Conservation (phyloP, 345 rosid species). For the Draba incana region DNA sequence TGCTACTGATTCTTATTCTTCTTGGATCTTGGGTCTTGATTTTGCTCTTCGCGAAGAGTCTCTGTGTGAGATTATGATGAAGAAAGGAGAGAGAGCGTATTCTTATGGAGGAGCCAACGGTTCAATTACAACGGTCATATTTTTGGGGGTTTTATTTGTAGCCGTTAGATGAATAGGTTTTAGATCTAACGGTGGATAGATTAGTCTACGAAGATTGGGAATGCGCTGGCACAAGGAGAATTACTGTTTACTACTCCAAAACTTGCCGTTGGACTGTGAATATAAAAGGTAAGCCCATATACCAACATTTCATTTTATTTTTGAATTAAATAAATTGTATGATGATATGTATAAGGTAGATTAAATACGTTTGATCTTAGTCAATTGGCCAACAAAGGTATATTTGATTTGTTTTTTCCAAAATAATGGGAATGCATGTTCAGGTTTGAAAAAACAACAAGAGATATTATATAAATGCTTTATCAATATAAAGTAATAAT, state of each 20-base stretch:
- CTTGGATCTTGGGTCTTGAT: background rate
- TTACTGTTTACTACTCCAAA: conserved; percentile 1
- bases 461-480: background rate
- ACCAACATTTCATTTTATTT: background rate
- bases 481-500: no score
- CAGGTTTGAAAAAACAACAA: background rate
- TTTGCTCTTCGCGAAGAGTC: conserved; percentile 28
- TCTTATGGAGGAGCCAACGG: conserved; percentile 44
- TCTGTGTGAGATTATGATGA: conserved; percentile 34
- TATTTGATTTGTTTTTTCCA: background rate
- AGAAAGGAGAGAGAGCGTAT: conserved; percentile 20
- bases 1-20: conserved; percentile 14
- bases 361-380: background rate
- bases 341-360: background rate
- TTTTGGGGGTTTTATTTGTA: background rate
- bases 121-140: conserved; percentile 45
- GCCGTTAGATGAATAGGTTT: conserved; percentile 34
- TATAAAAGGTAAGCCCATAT: conserved; percentile 19
- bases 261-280: conserved; percentile 31
- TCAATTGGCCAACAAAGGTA: conserved; percentile 3
- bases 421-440: background rate
- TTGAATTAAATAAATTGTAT: background rate
- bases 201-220: background rate
- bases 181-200: conserved; percentile 29
- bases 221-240: conserved; percentile 30